Evolutionary conservation across 345 rosid species (phyloP).

Genomic region (Arabidopsis arenosa): DNA sequence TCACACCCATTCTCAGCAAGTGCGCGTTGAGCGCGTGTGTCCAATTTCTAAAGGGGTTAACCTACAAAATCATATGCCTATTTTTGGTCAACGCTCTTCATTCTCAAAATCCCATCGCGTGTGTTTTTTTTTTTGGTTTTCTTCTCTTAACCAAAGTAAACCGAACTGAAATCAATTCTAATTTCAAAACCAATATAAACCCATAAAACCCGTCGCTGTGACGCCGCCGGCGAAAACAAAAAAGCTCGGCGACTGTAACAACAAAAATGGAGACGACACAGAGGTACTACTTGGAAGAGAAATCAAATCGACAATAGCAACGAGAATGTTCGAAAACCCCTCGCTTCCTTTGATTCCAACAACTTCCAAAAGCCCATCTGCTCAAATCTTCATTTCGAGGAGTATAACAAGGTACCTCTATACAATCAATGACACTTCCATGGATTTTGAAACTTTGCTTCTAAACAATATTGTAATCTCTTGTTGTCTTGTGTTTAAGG

Average conservation of each 20-base stretch:
- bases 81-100: constrained; percentile 52
- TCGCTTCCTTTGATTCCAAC: constrained; percentile 46
- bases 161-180: too few relatives aligned
- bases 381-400: constrained; percentile 75
- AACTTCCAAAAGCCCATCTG: constrained; percentile 49
- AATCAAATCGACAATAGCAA: constrained; percentile 65
- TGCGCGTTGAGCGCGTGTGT: too few relatives aligned
- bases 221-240: constrained; percentile 35
- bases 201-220: not conserved
- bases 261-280: constrained; percentile 60
- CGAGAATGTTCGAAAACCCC: constrained; percentile 69
- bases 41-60: too few relatives aligned
- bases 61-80: too few relatives aligned
- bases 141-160: too few relatives aligned
- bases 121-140: too few relatives aligned
- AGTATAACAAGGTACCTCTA: constrained; percentile 73
- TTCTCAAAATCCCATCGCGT: too few relatives aligned
- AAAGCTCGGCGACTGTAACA: constrained; percentile 21
- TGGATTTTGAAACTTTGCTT: not conserved
- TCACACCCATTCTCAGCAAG: too few relatives aligned
- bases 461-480: not conserved
- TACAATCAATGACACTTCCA: not conserved
- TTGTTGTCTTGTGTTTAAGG: constrained; percentile 52
- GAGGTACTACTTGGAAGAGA: constrained; percentile 64
- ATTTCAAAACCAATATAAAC: too few relatives aligned